These are phyloP conservation scores for Phaseolus coccineus DNA, from an alignment of 331 rosid species.

Conservation along the genomic window DNA sequence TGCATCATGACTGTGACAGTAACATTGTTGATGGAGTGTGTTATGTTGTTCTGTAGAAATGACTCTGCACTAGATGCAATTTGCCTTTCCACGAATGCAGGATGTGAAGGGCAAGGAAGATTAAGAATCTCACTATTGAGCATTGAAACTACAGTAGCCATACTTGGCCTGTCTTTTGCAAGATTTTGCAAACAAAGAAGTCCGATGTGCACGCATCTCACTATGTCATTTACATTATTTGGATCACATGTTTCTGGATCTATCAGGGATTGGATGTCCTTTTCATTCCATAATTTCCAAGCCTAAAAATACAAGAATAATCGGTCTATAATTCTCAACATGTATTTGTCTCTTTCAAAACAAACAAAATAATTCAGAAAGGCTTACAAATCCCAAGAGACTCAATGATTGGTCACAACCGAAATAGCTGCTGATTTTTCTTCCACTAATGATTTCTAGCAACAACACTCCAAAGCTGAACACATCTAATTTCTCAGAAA, in stretches of 20 bases:
- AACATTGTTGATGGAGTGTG: neutral
- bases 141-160: slow-evolving; percentile 33
- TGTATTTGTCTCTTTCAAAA: neutral
- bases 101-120: slow-evolving; percentile 38
- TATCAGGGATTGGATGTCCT: neutral
- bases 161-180: slow-evolving; percentile 38
- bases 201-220: slow-evolving; percentile 48
- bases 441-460: slow-evolving; percentile 60
- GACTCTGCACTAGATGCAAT: neutral
- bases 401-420: slow-evolving; percentile 33
- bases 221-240: neutral
- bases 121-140: slow-evolving; percentile 34
- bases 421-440: slow-evolving; percentile 44
- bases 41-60: neutral
- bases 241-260: slow-evolving; percentile 19
- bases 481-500: slow-evolving; percentile 62
- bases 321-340: neutral
- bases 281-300: slow-evolving; percentile 50
- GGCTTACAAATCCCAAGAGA: slow-evolving; percentile 55
- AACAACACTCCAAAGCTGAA: slow-evolving; percentile 66
- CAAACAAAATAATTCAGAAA: neutral
- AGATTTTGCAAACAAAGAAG: slow-evolving; percentile 49
- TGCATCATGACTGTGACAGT: slow-evolving; percentile 19
- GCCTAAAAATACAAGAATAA: slow-evolving; percentile 23
- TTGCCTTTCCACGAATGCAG: slow-evolving; percentile 14